Evolutionary conservation across 108 stramenopile species (phyloP), one percentile per base, ranked within the genome.

Genomic region (Craspedostauros australis): DNA sequence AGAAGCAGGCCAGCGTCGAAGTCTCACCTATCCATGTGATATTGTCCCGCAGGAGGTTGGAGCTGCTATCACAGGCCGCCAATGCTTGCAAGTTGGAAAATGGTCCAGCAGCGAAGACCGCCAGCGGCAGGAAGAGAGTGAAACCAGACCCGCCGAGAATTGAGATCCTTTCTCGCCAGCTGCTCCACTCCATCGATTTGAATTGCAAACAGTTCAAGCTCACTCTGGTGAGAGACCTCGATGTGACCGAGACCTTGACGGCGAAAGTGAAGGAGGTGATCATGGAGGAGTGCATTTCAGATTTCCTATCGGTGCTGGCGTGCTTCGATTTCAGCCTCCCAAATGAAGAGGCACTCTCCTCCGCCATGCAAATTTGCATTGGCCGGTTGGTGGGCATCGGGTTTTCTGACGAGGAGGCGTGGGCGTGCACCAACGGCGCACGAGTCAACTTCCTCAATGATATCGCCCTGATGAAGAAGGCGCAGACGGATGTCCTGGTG

Each of bases 261-360:
- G 7, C 34, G 6, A 57, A 54, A 5, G 15, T 30, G 31, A 60
- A 66, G 27, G 63, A 65, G 22, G 21, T 71, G 2, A 50, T 62
- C 14, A 57, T 83, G 57, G 57, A 78, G 69, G 75, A 75, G 26
- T 62, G 33, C 26, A 43, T 84, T 24, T 29, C 62, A 3, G 59
- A 62, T 9, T 89, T 70, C 57, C 28, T 84, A 5, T 70, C 66
- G 18, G 49, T 76, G 26, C 52, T 76, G 15, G 62, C 83, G 0
- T 82, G 65, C 45, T 75, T 85, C 30, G 87, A 89, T 52, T 50
- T 79, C 8, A 56, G 65, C 15, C 60, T 67, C 14, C 71, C 82
- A 5, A 71, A 73, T 39, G 64, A 76, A 63, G 70, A 80, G 50
- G 75, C 73, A 27, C 45, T 82, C 4, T 65, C 66, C 12, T 78